Conservation (phyloP, 495 filamentous ascomycete genomes). For the Penicillium daleae region DNA sequence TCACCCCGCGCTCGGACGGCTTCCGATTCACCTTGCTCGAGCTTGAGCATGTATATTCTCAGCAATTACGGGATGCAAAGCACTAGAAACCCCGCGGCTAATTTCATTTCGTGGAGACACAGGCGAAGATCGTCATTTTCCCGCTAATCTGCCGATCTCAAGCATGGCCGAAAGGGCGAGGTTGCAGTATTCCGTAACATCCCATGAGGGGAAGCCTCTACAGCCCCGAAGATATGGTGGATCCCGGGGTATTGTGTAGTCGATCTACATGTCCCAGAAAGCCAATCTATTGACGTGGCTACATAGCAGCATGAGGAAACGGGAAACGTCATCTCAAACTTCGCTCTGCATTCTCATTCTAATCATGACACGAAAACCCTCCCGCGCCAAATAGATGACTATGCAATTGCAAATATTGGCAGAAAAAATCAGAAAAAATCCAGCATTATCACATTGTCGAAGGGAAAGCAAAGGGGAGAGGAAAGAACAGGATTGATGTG, state of each 20-base stretch:
- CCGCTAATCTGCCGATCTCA: neutral
- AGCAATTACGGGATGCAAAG: neutral
- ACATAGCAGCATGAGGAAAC: neutral
- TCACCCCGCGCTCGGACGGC: neutral
- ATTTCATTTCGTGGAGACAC: neutral
- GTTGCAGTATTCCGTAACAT: neutral
- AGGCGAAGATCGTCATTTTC: neutral
- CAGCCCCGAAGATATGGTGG: neutral
- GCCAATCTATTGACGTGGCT: neutral
- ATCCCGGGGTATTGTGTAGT: neutral
- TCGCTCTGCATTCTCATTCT: neutral
- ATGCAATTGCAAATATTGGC: neutral
- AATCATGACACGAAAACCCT: neutral
- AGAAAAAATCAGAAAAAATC: neutral
- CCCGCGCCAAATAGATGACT: neutral
- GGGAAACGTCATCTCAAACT: neutral
- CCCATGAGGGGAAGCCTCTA: neutral
- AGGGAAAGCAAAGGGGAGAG: neutral
- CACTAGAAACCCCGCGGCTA: neutral
- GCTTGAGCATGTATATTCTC: neutral
- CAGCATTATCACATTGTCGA: neutral
- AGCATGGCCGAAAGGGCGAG: neutral
- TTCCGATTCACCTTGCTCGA: neutral
- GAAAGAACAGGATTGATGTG: neutral
- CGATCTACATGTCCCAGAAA: too few relatives aligned